A percentile compares a stretch with the other conserved stretches of the same genome.
phyloP scores from a whole-genome alignment of 305 asterid species.

The Fraxinus xanthoxyloides region DNA sequence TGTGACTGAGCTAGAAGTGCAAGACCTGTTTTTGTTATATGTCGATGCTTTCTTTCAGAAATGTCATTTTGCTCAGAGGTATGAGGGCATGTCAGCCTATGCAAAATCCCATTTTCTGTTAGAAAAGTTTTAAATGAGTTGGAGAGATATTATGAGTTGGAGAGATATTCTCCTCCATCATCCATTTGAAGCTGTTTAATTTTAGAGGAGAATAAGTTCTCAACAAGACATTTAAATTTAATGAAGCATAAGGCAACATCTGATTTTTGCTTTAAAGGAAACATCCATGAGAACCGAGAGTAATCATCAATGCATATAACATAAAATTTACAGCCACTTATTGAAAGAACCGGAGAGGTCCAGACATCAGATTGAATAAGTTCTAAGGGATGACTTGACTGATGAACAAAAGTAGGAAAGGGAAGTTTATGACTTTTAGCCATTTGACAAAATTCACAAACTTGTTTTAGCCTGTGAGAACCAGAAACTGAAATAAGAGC shows the following conservation, averaged over 20 bases:
- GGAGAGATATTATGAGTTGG: neutral
- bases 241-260: neutral
- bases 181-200: neutral
- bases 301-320: neutral
- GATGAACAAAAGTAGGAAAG: neutral
- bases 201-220: neutral
- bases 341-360: neutral
- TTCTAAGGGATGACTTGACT: neutral
- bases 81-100: neutral
- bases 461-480: neutral
- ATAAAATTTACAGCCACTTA: neutral
- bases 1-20: neutral
- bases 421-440: neutral
- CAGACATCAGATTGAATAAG: neutral
- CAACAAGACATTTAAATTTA: neutral
- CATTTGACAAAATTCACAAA: neutral
- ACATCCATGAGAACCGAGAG: neutral
- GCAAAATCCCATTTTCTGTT: neutral
- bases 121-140: neutral
- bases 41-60: neutral
- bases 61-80: neutral
- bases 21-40: too few relatives aligned
- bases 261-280: neutral
- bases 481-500: neutral
- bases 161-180: neutral